phyloP scores from a whole-genome alignment of 2,329 filamentous ascomycete genomes.

The Furcasterigmium furcatum region DNA sequence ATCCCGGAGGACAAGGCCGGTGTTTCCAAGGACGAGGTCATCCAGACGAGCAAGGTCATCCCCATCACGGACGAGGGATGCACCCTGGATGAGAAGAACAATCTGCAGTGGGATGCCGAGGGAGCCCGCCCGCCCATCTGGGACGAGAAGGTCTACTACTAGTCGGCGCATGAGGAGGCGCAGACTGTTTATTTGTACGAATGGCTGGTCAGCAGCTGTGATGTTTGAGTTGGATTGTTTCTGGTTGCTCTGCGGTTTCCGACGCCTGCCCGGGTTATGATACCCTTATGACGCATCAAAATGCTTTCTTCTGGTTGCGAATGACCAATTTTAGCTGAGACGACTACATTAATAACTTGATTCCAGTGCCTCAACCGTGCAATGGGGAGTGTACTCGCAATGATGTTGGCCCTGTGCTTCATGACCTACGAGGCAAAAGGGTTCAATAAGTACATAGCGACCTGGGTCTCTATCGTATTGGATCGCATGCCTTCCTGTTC shows the following conservation, averaged over 20 bases:
- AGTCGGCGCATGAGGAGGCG: slow-evolving; percentile 10
- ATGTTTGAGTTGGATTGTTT: neutral
- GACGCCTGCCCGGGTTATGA: neutral
- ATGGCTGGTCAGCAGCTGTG: neutral
- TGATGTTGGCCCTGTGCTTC: too few relatives aligned
- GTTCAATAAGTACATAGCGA: too few relatives aligned
- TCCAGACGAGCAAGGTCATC: slow-evolving; percentile 67
- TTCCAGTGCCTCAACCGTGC: too few relatives aligned
- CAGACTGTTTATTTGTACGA: neutral
- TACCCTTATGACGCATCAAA: slow-evolving; percentile 2
- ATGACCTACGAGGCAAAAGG: too few relatives aligned
- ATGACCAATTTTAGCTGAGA: neutral
- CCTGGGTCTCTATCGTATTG: too few relatives aligned
- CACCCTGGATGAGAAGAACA: slow-evolving; percentile 62
- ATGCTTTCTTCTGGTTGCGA: neutral
- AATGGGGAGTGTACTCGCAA: too few relatives aligned
- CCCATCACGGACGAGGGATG: slow-evolving; percentile 80
- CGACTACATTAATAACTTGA: neutral
- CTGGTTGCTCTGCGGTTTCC: neutral
- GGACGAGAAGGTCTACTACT: slow-evolving; percentile 42
- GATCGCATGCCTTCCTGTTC: too few relatives aligned
- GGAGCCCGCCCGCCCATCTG: slow-evolving; percentile 39
- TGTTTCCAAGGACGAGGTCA: slow-evolving; percentile 73
- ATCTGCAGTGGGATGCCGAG: slow-evolving; percentile 37
- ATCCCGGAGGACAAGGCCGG: slow-evolving; percentile 74